Percentiles rank a stretch among this genome's conserved stretches.
phyloP scores from a whole-genome alignment of 1,284 basidiomycete species.

The Cryptococcus neoformans region DNA sequence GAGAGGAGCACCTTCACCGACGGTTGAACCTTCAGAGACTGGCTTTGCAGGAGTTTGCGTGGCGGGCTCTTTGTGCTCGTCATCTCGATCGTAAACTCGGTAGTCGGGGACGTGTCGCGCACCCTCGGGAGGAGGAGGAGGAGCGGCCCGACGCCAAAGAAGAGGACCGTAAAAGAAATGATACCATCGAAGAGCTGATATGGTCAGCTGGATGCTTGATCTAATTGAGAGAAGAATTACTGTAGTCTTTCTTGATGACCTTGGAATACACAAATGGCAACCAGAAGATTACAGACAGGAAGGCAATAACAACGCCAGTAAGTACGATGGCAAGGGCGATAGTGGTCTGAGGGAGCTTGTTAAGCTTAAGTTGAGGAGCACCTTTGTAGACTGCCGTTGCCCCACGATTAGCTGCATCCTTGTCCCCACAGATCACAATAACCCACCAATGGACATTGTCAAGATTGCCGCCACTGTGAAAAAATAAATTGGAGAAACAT shows the following conservation, averaged over 20 bases:
- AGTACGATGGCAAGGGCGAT: slow-evolving; percentile 51
- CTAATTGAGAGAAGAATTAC: neutral
- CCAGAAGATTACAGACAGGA: slow-evolving; percentile 52
- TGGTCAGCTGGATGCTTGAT: neutral
- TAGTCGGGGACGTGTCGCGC: slow-evolving; percentile 48
- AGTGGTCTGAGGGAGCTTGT: slow-evolving; percentile 39
- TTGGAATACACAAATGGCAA: slow-evolving; percentile 53
- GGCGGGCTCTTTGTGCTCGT: slow-evolving; percentile 1
- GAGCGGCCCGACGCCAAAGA: slow-evolving; percentile 50
- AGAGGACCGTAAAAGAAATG: slow-evolving; percentile 54
- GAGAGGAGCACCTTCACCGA: neutral
- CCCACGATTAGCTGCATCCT: no score
- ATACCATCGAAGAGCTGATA: slow-evolving; percentile 41
- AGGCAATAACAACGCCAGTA: slow-evolving; percentile 47
- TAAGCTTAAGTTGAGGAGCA: slow-evolving; percentile 48
- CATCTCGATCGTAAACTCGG: slow-evolving; percentile 35
- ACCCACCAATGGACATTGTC: slow-evolving; percentile 44
- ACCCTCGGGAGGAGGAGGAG: slow-evolving; percentile 24
- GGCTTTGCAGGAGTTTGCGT: neutral
- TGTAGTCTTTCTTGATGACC: slow-evolving; percentile 54
- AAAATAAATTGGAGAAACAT: slow-evolving; percentile 50
- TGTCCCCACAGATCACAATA: neutral
- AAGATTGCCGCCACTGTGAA: slow-evolving; percentile 44
- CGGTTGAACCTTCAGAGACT: neutral
- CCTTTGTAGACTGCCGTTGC: slow-evolving; percentile 41